Conservation (phyloP, 345 rosid species). For the Dimocarpus longan region DNA sequence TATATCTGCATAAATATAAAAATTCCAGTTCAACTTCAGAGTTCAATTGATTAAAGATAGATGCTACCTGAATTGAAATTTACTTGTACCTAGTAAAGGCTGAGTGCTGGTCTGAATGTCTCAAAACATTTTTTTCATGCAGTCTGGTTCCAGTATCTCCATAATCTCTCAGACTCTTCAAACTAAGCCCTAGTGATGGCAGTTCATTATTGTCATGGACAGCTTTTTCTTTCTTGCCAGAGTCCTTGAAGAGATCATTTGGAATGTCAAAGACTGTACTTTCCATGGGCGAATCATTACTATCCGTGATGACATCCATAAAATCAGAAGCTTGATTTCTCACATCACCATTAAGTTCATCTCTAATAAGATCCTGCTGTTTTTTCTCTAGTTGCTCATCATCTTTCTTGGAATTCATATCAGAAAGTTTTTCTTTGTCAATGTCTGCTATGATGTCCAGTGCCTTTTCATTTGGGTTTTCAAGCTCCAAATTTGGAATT, state of each 20-base stretch:
- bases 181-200: conserved; percentile 49
- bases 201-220: conserved; percentile 26
- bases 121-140: conserved; percentile 39
- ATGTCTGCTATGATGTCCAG: conserved; percentile 16
- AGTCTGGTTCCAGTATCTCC: conserved; percentile 28
- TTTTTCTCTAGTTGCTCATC: conserved; percentile 27
- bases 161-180: conserved; percentile 43
- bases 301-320: conserved; percentile 20
- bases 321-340: conserved; percentile 28
- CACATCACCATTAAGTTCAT: conserved; percentile 26
- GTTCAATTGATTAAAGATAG: not conserved
- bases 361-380: conserved; percentile 31
- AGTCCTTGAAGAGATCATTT: conserved; percentile 26
- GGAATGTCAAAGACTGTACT: conserved; percentile 21
- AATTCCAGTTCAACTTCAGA: conserved; percentile 4
- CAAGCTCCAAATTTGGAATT: conserved; percentile 28
- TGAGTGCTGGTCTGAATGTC: conserved; percentile 48
- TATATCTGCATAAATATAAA: conserved; percentile 41
- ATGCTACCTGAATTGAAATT: not conserved
- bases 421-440: conserved; percentile 28
- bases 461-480: conserved; percentile 25
- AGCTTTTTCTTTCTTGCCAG: conserved; percentile 29
- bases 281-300: conserved; percentile 29
- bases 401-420: conserved; percentile 27
- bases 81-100: conserved; percentile 54